Evolutionary conservation across 106 monocot species (phyloP), one percentile per base, ranked within the genome.

Genomic region (Acorus gramineus): DNA sequence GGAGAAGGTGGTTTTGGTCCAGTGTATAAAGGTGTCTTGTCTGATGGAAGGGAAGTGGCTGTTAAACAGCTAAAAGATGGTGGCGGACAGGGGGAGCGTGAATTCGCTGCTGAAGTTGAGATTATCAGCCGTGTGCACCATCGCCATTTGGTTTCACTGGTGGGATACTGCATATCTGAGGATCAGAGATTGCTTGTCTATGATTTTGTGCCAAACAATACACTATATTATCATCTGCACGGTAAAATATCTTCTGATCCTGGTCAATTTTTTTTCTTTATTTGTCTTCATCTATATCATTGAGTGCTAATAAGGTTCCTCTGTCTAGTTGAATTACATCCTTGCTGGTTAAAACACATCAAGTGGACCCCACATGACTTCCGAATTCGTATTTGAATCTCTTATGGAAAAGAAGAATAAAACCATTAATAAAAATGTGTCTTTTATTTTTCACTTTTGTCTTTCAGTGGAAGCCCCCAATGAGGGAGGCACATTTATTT

Each of bases 1-100:
- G 95, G 95, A 9, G 84, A 90, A 78, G 95, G 95, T 64, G 95
- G 90, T 49, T 95, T 95, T 73, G 95, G 95, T 12, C 78, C 73
- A 69, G 95, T 95, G 11, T 90, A 85, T 66, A 95, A 90, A 78
- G 95, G 95, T 48, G 48, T 58, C 50, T 60, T 90, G 46, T 56
- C 61, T 8, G 90, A 95, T 80, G 90, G 87, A 60, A 82, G 90
- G 61, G 90, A 87, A 65, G 82, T 95, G 6, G 95, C 95, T 2
- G 87, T 95, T 61, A 95, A 95, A 63, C 84, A 86, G 69, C 80
- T 95, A 52, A 90, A 90, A 70, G 78, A 69, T 55, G 86, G 86
- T 14, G 76, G 86, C 47, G 64, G 63, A 28, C 90, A 86, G 51
- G 90, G 90, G 50, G 86, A 90, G 69, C 76, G 89, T n/a, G 95